These are phyloP conservation scores for Sordariomycetes sp. DNA, from an alignment of 2,329 filamentous ascomycete species.

Conservation along the genomic window DNA sequence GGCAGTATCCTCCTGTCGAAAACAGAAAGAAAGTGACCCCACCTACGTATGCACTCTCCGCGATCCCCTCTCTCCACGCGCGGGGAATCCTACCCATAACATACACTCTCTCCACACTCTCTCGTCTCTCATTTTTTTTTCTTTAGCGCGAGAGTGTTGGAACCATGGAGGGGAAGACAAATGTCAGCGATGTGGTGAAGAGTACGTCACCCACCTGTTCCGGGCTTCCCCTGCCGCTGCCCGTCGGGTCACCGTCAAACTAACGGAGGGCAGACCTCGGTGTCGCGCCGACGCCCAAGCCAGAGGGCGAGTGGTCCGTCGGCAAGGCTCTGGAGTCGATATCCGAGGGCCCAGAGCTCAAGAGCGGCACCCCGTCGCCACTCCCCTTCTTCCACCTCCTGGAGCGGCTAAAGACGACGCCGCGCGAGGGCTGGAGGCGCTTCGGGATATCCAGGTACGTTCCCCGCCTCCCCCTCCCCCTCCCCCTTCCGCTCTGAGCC, in stretches of 20 bases:
- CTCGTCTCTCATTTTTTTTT: background rate
- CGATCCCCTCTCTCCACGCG: background rate
- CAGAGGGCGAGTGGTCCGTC: constrained; percentile 12
- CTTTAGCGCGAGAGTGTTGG: too few species aligned
- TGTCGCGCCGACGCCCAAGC: constrained; percentile 10
- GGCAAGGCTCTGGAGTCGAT: constrained; percentile 9
- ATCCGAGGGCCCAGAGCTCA: constrained; percentile 23
- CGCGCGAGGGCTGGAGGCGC: constrained; percentile 88
- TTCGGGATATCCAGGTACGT: constrained; percentile 57
- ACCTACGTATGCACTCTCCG: background rate
- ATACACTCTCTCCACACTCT: background rate
- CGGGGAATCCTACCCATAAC: background rate
- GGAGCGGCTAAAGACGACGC: constrained; percentile 88
- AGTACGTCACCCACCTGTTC: background rate
- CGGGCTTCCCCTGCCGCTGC: background rate
- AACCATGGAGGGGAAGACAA: background rate
- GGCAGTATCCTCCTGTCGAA: background rate
- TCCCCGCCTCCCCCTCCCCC: background rate
- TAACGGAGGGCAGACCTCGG: constrained; percentile 10
- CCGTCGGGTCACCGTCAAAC: background rate
- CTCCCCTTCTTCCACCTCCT: constrained; percentile 90
- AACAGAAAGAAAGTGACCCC: background rate
- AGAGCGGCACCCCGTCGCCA: constrained; percentile 54
- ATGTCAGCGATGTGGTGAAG: background rate
- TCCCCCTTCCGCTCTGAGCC: background rate